Percentiles rank a stretch among this genome's conserved stretches.
Conservation (phyloP, 1,284 basidiomycete genomes). For the Moesziomyces globuligerus region DNA sequence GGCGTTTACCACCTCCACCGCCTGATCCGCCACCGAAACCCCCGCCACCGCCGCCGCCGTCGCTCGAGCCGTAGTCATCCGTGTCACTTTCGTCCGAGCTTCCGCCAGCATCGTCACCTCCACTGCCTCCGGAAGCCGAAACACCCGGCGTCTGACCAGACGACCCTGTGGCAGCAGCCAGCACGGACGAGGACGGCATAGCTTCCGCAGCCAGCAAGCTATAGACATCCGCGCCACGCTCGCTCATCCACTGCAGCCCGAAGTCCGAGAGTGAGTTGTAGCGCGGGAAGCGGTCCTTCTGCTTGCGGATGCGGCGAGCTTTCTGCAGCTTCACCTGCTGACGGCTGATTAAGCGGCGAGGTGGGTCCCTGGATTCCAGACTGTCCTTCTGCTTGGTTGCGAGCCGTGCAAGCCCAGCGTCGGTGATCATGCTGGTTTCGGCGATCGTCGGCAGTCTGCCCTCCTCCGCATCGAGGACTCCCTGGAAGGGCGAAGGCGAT, state of each 20-base stretch:
- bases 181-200: conserved; percentile 17
- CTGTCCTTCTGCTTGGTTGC: background rate
- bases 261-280: conserved; percentile 34
- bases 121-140: conserved; percentile 11
- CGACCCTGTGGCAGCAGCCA: conserved; percentile 19
- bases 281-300: conserved; percentile 31
- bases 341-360: conserved; percentile 8
- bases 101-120: conserved; percentile 14
- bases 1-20: conserved; percentile 29
- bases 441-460: conserved; percentile 11
- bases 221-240: conserved; percentile 27
- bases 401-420: background rate
- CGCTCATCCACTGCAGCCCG: conserved; percentile 33
- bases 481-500: background rate
- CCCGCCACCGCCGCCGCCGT: conserved; percentile 46
- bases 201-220: conserved; percentile 19
- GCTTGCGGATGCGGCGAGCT: conserved; percentile 34
- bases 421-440: background rate
- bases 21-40: conserved; percentile 39
- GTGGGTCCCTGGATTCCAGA: background rate
- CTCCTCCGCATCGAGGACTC: conserved; percentile 1
- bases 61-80: conserved; percentile 59
- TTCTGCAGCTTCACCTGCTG: conserved; percentile 34
- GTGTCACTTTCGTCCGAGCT: conserved; percentile 32
- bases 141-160: conserved; percentile 9